Evolutionary conservation across 345 rosid species (phyloP).

Genomic region (Orychophragmus violaceus): DNA sequence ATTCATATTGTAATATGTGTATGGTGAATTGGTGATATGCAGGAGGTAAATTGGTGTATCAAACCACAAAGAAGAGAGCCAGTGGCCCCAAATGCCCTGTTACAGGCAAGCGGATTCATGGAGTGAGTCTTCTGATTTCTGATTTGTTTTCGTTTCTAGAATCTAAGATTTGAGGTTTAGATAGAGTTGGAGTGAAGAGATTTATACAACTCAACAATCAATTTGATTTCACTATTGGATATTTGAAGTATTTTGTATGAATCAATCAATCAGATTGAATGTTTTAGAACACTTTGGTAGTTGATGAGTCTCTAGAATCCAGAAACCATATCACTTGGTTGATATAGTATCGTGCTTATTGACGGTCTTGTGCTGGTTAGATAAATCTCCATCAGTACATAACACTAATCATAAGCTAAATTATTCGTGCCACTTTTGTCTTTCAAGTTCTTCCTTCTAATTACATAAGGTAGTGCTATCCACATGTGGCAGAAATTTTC

Average conservation of each 20-base stretch:
- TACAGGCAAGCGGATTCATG: conserved; percentile 73
- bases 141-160: not conserved
- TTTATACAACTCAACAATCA: too few relatives aligned
- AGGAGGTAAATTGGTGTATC: conserved; percentile 74
- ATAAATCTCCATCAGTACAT: conserved; percentile 26
- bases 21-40: conserved; percentile 1
- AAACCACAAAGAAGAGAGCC: conserved; percentile 71
- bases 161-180: not conserved
- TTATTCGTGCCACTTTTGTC: conserved; percentile 16
- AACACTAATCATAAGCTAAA: conserved; percentile 51
- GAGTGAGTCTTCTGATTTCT: conserved; percentile 37
- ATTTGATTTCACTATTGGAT: too few relatives aligned
- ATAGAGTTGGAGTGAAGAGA: too few relatives aligned
- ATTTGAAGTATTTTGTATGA: too few relatives aligned
- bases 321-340: too few relatives aligned
- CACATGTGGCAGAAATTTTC: conserved; percentile 28
- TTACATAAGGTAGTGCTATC: conserved; percentile 20
- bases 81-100: conserved; percentile 31
- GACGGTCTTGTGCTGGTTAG: conserved; percentile 48
- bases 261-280: too few relatives aligned
- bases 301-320: not conserved
- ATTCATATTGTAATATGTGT: not conserved
- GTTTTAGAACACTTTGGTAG: not conserved
- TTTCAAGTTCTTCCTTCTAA: conserved; percentile 25
- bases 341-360: conserved; percentile 3